These are phyloP conservation scores for Panus rudis DNA, from an alignment of 768 basidiomycete species.

Conservation along the genomic window DNA sequence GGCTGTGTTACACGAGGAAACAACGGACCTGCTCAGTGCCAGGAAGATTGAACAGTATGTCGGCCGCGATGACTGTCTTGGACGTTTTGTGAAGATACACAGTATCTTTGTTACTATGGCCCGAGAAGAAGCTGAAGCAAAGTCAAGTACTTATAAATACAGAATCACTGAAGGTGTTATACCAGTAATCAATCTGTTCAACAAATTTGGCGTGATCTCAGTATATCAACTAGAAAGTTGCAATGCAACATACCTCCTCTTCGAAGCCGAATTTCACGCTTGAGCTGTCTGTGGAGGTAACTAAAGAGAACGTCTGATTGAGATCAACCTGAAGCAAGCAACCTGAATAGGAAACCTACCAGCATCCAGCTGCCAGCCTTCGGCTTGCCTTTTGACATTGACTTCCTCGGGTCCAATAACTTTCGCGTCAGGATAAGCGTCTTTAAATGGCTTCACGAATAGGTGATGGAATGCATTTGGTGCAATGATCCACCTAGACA, in stretches of 20 bases:
- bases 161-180: background rate
- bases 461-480: conserved; percentile 47
- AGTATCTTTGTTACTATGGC: conserved; percentile 64
- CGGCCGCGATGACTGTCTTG: conserved; percentile 66
- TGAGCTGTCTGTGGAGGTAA: conserved; percentile 14
- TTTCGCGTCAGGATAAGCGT: conserved; percentile 58
- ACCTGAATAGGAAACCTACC: conserved; percentile 27
- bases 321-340: too few species aligned
- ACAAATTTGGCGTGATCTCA: background rate
- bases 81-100: conserved; percentile 66
- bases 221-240: background rate
- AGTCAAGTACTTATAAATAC: background rate
- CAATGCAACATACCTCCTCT: conserved; percentile 37
- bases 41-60: conserved; percentile 77
- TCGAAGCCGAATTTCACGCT: conserved; percentile 66
- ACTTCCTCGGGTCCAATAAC: conserved; percentile 55
- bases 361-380: conserved; percentile 48
- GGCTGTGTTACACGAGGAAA: background rate
- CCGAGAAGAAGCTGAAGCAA: conserved; percentile 48
- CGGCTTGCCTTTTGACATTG: conserved; percentile 39
- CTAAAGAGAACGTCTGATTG: too few species aligned
- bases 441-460: conserved; percentile 38
- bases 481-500: conserved; percentile 44
- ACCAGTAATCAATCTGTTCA: conserved; percentile 5
- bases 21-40: conserved; percentile 53